A percentile compares a stretch with the other conserved stretches of the same genome.
These are phyloP conservation scores for Henningerozyma blattae DNA, from an alignment of 805 yeast genomes.

Conservation along the genomic window DNA sequence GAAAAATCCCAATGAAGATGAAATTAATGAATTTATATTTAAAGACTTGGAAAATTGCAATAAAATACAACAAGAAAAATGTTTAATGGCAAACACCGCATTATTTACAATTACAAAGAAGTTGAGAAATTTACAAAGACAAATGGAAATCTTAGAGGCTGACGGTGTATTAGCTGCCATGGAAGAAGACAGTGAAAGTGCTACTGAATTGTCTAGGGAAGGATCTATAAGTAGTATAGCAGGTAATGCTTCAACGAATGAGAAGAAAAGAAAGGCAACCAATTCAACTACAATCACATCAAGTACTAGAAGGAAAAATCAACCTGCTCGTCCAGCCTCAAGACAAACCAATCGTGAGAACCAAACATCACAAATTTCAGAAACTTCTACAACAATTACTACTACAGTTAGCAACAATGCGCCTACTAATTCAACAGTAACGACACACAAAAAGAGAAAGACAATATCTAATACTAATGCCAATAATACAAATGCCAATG, in stretches of 20 bases:
- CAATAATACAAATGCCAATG: background rate
- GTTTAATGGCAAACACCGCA: conserved; percentile 71
- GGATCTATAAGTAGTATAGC: conserved; percentile 12
- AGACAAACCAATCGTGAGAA: background rate
- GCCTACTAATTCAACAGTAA: background rate
- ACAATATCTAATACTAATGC: background rate
- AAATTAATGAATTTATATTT: conserved; percentile 49
- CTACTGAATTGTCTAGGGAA: conserved; percentile 21
- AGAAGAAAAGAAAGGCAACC: conserved; percentile 12
- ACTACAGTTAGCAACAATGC: too few species aligned
- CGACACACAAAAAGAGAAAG: background rate
- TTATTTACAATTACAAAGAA: conserved; percentile 68
- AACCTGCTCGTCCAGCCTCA: conserved; percentile 7
- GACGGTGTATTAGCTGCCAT: conserved; percentile 68
- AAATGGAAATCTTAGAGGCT: conserved; percentile 59
- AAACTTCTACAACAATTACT: conserved; percentile 1
- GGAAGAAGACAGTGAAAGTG: conserved; percentile 27
- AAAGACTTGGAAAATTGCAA: conserved; percentile 53
- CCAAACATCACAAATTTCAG: too few species aligned
- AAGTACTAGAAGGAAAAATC: conserved; percentile 14
- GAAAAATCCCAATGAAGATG: conserved; percentile 72
- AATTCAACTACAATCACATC: conserved; percentile 9
- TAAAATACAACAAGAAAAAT: conserved; percentile 64
- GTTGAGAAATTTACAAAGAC: conserved; percentile 57
- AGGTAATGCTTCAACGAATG: conserved; percentile 2